These are phyloP conservation scores for Lecanicillium sp. DNA, from an alignment of 2,329 filamentous ascomycete species.

Conservation along the genomic window DNA sequence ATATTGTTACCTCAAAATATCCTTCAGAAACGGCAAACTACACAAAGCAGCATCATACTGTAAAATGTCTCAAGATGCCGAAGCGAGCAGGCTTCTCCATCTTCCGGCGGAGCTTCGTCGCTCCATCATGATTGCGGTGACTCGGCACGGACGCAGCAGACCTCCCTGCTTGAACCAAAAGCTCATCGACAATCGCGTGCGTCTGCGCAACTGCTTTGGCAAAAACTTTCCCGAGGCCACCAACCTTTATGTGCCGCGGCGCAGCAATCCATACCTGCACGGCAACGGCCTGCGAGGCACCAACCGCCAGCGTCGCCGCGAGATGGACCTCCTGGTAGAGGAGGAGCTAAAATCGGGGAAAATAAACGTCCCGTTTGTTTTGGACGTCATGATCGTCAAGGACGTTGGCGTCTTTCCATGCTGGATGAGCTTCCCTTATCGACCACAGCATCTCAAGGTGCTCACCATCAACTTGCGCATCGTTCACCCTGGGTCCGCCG, in stretches of 20 bases:
- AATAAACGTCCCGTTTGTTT: neutral
- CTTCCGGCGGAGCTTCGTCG: slow-evolving; percentile 4
- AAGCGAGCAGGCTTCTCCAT: slow-evolving; percentile 1
- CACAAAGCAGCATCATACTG: neutral
- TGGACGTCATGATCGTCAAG: slow-evolving; percentile 5
- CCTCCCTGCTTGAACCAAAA: neutral
- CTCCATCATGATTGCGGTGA: slow-evolving; percentile 1
- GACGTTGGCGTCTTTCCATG: slow-evolving; percentile 2
- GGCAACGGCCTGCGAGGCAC: slow-evolving; percentile 2
- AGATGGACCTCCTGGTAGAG: neutral
- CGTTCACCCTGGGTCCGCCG: neutral
- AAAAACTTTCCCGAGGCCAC: neutral
- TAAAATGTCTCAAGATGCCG: neutral
- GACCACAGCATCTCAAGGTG: slow-evolving; percentile 1
- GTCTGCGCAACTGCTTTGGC: slow-evolving; percentile 2
- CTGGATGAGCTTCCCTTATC: slow-evolving; percentile 4
- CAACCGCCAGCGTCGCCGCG: slow-evolving; percentile 2
- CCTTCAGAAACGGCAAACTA: neutral
- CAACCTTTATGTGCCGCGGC: slow-evolving; percentile 3
- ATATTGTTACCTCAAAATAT: neutral
- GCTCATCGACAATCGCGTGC: neutral
- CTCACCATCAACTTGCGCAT: slow-evolving; percentile 3
- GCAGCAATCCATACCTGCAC: neutral
- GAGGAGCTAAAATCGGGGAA: slow-evolving; percentile 3
- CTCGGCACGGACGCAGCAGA: neutral